Percentiles rank a stretch among this genome's conserved stretches.
These are phyloP conservation scores for Saccharomycopsis sp. DNA, from an alignment of 805 yeast genomes.

Conservation along the genomic window DNA sequence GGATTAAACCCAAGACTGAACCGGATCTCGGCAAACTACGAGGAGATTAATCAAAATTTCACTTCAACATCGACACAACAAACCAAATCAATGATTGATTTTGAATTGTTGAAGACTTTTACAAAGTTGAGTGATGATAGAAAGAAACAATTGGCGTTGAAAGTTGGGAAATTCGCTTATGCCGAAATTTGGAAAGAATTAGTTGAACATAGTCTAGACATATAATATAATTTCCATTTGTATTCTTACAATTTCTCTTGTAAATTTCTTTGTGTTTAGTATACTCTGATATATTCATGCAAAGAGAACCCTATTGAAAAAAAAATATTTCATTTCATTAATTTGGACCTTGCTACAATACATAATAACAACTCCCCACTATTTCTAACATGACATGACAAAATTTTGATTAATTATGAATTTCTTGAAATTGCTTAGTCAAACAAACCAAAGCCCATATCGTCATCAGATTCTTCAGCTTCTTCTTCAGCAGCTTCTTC, in stretches of 20 bases:
- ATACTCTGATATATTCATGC: no score
- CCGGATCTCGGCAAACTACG: constrained; percentile 26
- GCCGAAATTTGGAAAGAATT: constrained; percentile 65
- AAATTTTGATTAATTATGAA: no score
- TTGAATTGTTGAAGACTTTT: constrained; percentile 47
- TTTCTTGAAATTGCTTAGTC: constrained; percentile 45
- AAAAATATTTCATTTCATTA: neutral
- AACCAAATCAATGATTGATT: constrained; percentile 60
- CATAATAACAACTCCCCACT: neutral
- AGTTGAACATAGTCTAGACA: constrained; percentile 33
- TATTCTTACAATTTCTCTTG: no score
- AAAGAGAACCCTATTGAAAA: neutral
- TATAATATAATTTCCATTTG: no score
- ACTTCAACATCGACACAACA: constrained; percentile 19
- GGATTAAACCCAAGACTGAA: constrained; percentile 80
- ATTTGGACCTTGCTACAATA: neutral
- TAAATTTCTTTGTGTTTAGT: no score
- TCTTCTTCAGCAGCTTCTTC: constrained; percentile 51
- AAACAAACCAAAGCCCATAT: constrained; percentile 89
- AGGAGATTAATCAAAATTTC: constrained; percentile 9
- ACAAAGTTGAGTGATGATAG: constrained; percentile 50
- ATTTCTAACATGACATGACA: no score
- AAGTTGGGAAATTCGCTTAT: constrained; percentile 50
- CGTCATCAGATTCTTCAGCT: constrained; percentile 68
- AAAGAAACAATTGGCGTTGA: constrained; percentile 45